Evolutionary conservation across 306 rosid species (phyloP), one percentile per base, ranked within the genome.

Genomic region (Biancaea sappan): DNA sequence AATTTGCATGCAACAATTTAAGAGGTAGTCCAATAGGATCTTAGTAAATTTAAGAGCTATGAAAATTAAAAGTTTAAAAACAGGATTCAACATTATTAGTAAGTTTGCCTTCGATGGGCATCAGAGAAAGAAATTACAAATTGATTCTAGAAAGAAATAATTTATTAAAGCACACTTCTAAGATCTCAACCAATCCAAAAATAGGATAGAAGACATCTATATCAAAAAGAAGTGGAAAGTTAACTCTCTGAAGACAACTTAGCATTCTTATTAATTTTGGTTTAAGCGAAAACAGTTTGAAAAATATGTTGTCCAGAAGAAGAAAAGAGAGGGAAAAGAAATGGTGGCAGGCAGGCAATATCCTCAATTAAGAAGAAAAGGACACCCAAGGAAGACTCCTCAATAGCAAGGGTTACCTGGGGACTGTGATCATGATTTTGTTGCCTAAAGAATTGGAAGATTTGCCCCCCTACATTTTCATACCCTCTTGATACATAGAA

Each of bases 201-300:
- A n/a, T 11, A 71, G 74, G 51, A 31, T 53, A 53, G 43, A 77
- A 22, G 66, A 70, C 41, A 44, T 26, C 44, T 54, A 68, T 26
- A 31, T 53, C 59, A 44, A 69, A n/a, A n/a, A n/a, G n/a, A n/a
- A 52, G 22, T 50, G 26, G 77, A 57, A 64, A 83, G 67, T 44
- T 52, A 25, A 75, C 19, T n/a, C 12, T 75, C 57, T 65, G 26
- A 53, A 40, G 34, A 28, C 13, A 12, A 65, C 43, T 37, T 63
- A 65, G 26, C 63, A 65, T 38, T 52, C 48, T 53, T 38, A 46
- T 38, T 35, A 19, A 48, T 9, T 60, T 65, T 41, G 14, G 26
- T 34, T 47, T 12, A 74, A 2, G 21, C 31, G 58, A 51, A 24
- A 37, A 32, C 53, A 64, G 28, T 16, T 37, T 74, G 19, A 32